These are phyloP conservation scores for Plectosphaerella sp. DNA, from an alignment of 2,329 filamentous ascomycete species.

Conservation along the genomic window DNA sequence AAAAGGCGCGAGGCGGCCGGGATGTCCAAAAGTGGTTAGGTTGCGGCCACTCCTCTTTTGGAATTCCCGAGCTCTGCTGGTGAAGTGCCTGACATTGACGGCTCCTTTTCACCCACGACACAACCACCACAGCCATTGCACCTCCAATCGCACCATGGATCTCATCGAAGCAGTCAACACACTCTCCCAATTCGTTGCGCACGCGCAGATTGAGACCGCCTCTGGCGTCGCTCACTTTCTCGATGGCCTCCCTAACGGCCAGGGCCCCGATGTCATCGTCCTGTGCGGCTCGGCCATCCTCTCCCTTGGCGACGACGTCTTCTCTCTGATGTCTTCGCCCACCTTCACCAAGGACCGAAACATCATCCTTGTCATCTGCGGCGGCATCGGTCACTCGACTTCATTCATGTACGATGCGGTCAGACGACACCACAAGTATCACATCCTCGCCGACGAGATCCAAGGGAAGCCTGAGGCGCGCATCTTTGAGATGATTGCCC, in stretches of 20 bases:
- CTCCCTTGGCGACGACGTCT: slow-evolving; percentile 6
- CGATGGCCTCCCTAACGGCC: neutral
- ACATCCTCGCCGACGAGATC: slow-evolving; percentile 18
- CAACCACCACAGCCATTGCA: too few species aligned
- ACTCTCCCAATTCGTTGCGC: slow-evolving; percentile 5
- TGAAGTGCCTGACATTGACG: too few species aligned
- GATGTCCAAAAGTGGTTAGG: too few species aligned
- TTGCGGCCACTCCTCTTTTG: too few species aligned
- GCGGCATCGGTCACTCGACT: slow-evolving; percentile 41
- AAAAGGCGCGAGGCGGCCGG: too few species aligned
- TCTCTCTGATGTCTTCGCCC: neutral
- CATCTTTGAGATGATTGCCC: slow-evolving; percentile 29
- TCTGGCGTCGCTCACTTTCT: slow-evolving; percentile 3
- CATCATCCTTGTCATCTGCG: slow-evolving; percentile 30
- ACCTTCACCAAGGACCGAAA: slow-evolving; percentile 2
- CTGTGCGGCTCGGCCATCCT: slow-evolving; percentile 10
- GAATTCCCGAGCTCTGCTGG: too few species aligned
- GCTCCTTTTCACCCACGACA: too few species aligned
- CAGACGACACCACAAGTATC: slow-evolving; percentile 20
- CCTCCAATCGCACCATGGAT: too few species aligned
- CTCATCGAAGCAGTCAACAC: slow-evolving; percentile 4
- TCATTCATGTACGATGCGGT: slow-evolving; percentile 34
- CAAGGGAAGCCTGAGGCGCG: slow-evolving; percentile 31
- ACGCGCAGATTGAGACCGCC: slow-evolving; percentile 1
- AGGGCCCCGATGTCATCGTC: slow-evolving; percentile 5